Percentiles rank a stretch among this genome's conserved stretches.
Conservation (phyloP, 345 rosid species). For the Eucalyptus cloeziana region DNA sequence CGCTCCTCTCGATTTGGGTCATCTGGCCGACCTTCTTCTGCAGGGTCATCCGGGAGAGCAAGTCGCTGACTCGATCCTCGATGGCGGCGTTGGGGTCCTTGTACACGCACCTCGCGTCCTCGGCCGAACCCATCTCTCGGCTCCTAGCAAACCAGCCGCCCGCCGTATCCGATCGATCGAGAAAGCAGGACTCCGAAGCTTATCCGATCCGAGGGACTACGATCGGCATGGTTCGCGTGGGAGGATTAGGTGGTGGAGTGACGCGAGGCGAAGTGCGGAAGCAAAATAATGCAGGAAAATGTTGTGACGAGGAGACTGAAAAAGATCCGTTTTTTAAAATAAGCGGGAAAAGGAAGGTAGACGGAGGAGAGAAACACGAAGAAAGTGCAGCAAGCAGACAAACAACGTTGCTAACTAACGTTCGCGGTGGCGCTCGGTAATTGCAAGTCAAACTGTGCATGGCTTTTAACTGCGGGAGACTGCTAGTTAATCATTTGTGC, state of each 20-base stretch:
- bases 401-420: neutral
- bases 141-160: neutral
- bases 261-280: neutral
- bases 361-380: too few relatives aligned
- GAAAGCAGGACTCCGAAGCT: neutral
- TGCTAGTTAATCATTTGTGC: neutral
- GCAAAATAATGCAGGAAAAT: neutral
- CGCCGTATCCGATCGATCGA: neutral
- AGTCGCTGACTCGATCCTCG: conserved; percentile 66
- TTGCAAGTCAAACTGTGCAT: neutral
- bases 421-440: neutral
- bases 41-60: conserved; percentile 74
- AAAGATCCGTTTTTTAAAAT: neutral
- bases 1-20: conserved; percentile 69
- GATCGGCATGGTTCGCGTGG: neutral
- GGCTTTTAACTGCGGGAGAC: neutral
- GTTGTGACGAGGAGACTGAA: neutral
- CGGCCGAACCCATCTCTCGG: neutral
- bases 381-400: neutral
- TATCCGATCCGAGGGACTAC: neutral
- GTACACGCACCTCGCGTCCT: conserved; percentile 30
- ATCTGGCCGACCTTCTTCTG: conserved; percentile 77
- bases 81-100: conserved; percentile 41
- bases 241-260: neutral
- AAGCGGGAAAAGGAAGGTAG: neutral